Conservation (phyloP, 495 filamentous ascomycete genomes). For the Talaromyces liani region DNA sequence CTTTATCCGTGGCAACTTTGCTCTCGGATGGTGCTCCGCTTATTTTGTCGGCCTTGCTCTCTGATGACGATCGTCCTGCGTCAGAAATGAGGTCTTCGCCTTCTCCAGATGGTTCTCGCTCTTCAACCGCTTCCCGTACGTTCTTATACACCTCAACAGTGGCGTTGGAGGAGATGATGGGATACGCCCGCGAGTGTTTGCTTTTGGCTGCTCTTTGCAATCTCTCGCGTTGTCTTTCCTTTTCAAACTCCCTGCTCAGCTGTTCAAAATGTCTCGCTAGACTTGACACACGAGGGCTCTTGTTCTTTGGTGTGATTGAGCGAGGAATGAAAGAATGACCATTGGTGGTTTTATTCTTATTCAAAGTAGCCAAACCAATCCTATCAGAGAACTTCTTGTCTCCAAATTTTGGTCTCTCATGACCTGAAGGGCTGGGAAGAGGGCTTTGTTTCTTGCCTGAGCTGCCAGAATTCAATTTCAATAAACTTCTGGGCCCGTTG, state of each 20-base stretch:
- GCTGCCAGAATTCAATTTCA: conserved; percentile 20
- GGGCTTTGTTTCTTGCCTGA: conserved; percentile 12
- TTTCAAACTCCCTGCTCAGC: conserved; percentile 91
- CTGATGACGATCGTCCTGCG: conserved; percentile 20
- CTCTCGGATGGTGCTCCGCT: conserved; percentile 22
- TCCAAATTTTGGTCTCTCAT: conserved; percentile 31
- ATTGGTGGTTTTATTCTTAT: conserved; percentile 48
- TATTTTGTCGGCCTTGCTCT: conserved; percentile 18
- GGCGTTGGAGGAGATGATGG: conserved; percentile 85
- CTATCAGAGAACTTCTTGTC: conserved; percentile 71
- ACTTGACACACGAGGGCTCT: conserved; percentile 70
- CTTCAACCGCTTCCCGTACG: conserved; percentile 85
- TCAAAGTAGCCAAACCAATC: conserved; percentile 52
- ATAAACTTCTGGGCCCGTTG: conserved; percentile 12
- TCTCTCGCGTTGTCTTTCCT: conserved; percentile 80
- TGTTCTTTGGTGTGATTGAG: conserved; percentile 60
- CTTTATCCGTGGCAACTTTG: conserved; percentile 15
- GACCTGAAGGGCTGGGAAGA: conserved; percentile 15
- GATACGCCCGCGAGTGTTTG: conserved; percentile 74
- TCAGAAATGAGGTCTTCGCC: conserved; percentile 32
- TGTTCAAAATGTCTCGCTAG: conserved; percentile 96
- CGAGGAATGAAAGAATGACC: conserved; percentile 80
- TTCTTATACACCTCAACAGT: conserved; percentile 94
- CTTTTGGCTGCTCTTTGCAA: conserved; percentile 74
- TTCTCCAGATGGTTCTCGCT: conserved; percentile 69